phyloP scores from a whole-genome alignment of 129 eudicot species.

The Sambucus nigra region DNA sequence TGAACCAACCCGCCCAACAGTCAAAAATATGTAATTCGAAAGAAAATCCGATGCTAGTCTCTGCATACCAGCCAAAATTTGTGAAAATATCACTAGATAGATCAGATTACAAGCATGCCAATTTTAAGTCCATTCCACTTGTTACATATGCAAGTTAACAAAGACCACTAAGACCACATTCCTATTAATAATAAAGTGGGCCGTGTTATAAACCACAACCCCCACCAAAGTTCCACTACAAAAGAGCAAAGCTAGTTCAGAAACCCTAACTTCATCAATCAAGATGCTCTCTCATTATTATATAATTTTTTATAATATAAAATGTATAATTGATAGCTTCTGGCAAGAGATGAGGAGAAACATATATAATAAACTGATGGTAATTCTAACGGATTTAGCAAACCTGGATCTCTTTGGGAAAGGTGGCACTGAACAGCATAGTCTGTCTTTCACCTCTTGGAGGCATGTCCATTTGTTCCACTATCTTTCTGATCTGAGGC shows the following conservation, averaged over 20 bases:
- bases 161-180: too few species aligned
- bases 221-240: too few species aligned
- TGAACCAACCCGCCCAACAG: conserved; percentile 70
- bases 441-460: conserved; percentile 67
- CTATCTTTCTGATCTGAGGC: conserved; percentile 83
- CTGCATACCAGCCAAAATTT: conserved; percentile 28
- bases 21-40: conserved; percentile 47
- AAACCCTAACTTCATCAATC: too few species aligned
- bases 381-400: background rate
- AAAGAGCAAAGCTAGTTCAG: too few species aligned
- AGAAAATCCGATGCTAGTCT: conserved; percentile 72
- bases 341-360: background rate
- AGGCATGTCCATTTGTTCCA: conserved; percentile 76
- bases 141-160: too few species aligned
- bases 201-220: too few species aligned
- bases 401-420: conserved; percentile 78
- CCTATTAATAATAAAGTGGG: too few species aligned
- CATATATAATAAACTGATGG: background rate
- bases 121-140: background rate
- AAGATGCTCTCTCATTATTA: too few species aligned
- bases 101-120: background rate
- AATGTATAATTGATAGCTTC: background rate
- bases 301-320: too few species aligned
- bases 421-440: conserved; percentile 79
- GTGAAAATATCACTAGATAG: background rate